Conservation (phyloP, 2,329 filamentous ascomycete species). For the Aspergillus sp. region DNA sequence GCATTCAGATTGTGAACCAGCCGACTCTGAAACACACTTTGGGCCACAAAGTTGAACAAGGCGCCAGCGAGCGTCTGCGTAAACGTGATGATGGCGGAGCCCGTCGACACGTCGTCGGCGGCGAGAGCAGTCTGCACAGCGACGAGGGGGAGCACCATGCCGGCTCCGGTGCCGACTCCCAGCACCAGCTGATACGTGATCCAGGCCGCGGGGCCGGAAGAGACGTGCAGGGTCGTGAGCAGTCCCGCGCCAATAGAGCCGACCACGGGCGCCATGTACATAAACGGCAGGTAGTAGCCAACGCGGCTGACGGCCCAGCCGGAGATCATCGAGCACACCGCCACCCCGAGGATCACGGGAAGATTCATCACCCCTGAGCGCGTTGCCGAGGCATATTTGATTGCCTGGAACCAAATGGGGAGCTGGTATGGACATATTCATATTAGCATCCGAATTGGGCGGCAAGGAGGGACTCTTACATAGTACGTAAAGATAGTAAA, state of each 20-base stretch:
- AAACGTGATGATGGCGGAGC: background rate
- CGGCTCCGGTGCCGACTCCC: constrained; percentile 41
- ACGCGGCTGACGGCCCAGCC: background rate
- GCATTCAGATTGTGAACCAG: background rate
- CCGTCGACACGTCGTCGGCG: background rate
- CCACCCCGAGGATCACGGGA: constrained; percentile 39
- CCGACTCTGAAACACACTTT: background rate
- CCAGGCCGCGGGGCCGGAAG: constrained; percentile 41
- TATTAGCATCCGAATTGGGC: background rate
- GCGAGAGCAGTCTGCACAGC: background rate
- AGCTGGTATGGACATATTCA: constrained; percentile 34
- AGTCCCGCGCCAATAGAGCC: constrained; percentile 47
- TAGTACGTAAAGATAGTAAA: constrained; percentile 48
- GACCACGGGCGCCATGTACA: constrained; percentile 21
- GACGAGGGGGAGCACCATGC: constrained; percentile 37
- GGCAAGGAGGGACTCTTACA: background rate
- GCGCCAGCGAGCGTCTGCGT: background rate
- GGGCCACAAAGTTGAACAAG: background rate
- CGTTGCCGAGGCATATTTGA: constrained; percentile 47
- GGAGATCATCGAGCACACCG: constrained; percentile 26
- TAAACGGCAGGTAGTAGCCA: background rate
- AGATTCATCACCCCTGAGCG: constrained; percentile 50
- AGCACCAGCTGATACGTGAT: constrained; percentile 43
- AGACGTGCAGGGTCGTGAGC: constrained; percentile 43
- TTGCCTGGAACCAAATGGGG: constrained; percentile 54